Evolutionary conservation across 306 rosid genomes (phyloP).

Genomic region (Oemleria cerasiformis): DNA sequence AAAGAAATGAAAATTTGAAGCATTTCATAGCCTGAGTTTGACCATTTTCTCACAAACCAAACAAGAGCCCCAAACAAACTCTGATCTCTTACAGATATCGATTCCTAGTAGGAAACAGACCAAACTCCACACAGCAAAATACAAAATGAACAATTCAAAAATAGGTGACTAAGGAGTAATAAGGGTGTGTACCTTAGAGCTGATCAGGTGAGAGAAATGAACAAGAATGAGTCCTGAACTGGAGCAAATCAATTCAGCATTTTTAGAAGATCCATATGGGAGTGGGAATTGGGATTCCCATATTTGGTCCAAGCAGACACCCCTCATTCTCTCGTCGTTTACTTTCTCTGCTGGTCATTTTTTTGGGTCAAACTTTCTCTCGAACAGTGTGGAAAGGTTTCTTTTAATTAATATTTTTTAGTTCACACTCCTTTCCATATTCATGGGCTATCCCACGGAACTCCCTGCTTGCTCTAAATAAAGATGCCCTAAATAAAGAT

Average conservation of each 20-base stretch:
- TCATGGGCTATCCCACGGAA: too few relatives aligned
- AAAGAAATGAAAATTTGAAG: neutral
- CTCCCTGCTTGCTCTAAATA: too few relatives aligned
- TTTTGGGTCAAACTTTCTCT: too few relatives aligned
- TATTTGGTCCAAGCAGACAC: constrained; percentile 97
- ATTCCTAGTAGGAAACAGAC: neutral
- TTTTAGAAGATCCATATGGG: neutral
- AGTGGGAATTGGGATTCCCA: constrained; percentile 39
- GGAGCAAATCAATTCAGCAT: constrained; percentile 12
- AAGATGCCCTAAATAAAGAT: too few relatives aligned
- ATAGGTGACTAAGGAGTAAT: neutral
- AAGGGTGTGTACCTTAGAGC: constrained; percentile 7
- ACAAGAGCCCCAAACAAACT: constrained; percentile 4
- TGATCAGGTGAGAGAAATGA: neutral
- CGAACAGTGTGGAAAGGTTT: too few relatives aligned
- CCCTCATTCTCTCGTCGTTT: constrained; percentile 38
- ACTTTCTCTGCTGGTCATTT: too few relatives aligned
- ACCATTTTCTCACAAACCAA: constrained; percentile 18
- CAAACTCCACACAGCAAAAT: too few relatives aligned
- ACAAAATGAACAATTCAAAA: neutral
- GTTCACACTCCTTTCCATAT: too few relatives aligned
- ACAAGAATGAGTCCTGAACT: too few relatives aligned
- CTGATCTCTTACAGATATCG: constrained; percentile 19
- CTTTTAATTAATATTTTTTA: too few relatives aligned
- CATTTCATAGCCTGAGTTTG: neutral